A percentile compares a stretch with the other conserved stretches of the same genome.
Conservation (phyloP, 2,329 filamentous ascomycete genomes). For the Scedosporium dehoogii region DNA sequence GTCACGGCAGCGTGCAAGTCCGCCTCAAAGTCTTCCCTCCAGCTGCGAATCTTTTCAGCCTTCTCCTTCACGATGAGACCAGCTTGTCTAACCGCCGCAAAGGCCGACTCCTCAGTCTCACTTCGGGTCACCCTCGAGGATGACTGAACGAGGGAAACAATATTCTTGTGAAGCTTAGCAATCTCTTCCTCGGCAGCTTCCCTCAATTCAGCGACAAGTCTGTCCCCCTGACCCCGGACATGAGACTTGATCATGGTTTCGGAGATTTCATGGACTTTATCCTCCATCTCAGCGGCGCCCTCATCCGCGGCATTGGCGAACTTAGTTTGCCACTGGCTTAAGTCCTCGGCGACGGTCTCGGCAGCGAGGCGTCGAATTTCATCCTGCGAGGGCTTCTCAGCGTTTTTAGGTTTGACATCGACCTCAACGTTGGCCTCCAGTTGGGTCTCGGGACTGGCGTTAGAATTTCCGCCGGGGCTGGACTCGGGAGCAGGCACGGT, state of each 20-base stretch:
- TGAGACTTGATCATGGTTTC: constrained; percentile 17
- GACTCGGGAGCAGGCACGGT: constrained; percentile 13
- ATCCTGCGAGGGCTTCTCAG: constrained; percentile 12
- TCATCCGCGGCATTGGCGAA: constrained; percentile 80
- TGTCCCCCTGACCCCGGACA: constrained; percentile 52
- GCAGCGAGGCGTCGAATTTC: constrained; percentile 48
- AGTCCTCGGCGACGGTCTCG: constrained; percentile 64
- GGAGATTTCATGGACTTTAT: constrained; percentile 50
- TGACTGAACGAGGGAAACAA: constrained; percentile 51
- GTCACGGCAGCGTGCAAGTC: constrained; percentile 61
- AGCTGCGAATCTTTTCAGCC: constrained; percentile 66
- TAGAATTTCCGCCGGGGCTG: background rate
- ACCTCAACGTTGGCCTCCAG: constrained; percentile 30
- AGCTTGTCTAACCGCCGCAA: constrained; percentile 49
- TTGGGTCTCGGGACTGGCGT: background rate
- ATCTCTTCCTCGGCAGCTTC: constrained; percentile 56
- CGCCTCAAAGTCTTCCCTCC: constrained; percentile 63
- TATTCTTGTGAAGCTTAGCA: constrained; percentile 53
- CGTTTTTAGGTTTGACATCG: background rate
- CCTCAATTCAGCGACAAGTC: constrained; percentile 59
- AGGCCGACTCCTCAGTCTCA: constrained; percentile 31
- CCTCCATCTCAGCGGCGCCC: constrained; percentile 63
- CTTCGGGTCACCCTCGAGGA: constrained; percentile 31
- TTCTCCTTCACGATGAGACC: constrained; percentile 66
- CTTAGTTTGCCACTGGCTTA: constrained; percentile 78